Conservation (phyloP, 495 filamentous ascomycete genomes). For the Xylaria flabelliformis region DNA sequence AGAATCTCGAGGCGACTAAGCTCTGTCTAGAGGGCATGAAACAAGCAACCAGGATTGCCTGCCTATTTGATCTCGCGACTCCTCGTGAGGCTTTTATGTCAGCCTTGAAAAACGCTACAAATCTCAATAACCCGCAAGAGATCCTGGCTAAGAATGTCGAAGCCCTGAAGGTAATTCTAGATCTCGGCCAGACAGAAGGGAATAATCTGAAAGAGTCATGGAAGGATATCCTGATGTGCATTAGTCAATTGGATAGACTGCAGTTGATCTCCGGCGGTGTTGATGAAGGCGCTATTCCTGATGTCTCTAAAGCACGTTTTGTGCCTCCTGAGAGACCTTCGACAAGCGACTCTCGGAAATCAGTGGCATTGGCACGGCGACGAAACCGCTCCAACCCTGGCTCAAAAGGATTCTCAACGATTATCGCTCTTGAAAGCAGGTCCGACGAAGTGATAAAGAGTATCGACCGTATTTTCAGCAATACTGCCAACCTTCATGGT, state of each 20-base stretch:
- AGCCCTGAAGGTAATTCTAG: constrained; percentile 86
- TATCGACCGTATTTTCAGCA: constrained; percentile 95
- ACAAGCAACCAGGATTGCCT: constrained; percentile 88
- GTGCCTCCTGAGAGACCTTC: constrained; percentile 60
- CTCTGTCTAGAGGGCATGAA: constrained; percentile 95
- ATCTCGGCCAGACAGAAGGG: constrained; percentile 90
- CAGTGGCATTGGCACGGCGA: constrained; percentile 68
- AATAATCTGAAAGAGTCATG: constrained; percentile 88
- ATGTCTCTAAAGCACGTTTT: constrained; percentile 85
- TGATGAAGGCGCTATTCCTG: constrained; percentile 88
- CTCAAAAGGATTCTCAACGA: constrained; percentile 73
- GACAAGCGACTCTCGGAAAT: constrained; percentile 64
- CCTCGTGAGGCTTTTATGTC: constrained; percentile 93
- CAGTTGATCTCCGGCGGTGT: constrained; percentile 95
- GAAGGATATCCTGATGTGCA: constrained; percentile 93
- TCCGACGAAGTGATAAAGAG: constrained; percentile 91
- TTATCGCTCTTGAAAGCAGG: constrained; percentile 88
- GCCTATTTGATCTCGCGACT: constrained; percentile 89
- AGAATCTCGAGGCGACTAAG: constrained; percentile 88
- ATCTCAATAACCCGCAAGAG: constrained; percentile 91
- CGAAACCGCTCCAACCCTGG: constrained; percentile 70
- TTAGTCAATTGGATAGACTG: constrained; percentile 93
- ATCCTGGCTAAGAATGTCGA: constrained; percentile 97
- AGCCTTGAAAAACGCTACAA: constrained; percentile 90
- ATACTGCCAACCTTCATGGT: constrained; percentile 89